These are phyloP conservation scores for Aspergillus intermedius DNA, from an alignment of 2,329 filamentous ascomycete genomes.

Conservation along the genomic window DNA sequence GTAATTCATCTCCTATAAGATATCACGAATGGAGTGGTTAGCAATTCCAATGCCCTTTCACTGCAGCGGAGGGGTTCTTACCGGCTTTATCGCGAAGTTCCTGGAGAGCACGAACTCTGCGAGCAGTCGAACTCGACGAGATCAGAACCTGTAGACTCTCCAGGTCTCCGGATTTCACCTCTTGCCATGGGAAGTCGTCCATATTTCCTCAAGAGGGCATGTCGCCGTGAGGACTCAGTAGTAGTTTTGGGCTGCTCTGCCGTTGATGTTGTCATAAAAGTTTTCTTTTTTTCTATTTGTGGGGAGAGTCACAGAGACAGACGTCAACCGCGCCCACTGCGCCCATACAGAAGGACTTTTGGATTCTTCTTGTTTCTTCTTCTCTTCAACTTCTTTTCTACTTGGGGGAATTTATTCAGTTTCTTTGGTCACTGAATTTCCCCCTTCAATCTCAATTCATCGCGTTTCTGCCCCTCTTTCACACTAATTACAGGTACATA, in stretches of 20 bases:
- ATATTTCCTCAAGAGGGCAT: constrained; percentile 32
- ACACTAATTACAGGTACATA: too few species aligned
- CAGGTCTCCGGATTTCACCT: constrained; percentile 37
- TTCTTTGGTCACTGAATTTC: constrained; percentile 1
- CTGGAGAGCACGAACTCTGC: constrained; percentile 35
- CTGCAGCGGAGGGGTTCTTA: constrained; percentile 14
- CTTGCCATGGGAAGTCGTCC: constrained; percentile 40
- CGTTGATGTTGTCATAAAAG: constrained; percentile 36
- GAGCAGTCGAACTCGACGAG: constrained; percentile 38
- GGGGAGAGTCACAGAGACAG: constrained; percentile 12
- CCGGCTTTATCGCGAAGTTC: constrained; percentile 41
- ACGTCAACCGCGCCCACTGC: constrained; percentile 10
- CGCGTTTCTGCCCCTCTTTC: neutral
- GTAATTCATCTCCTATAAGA: constrained; percentile 25
- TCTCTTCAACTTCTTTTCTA: neutral
- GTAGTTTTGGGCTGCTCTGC: constrained; percentile 13
- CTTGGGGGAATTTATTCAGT: neutral
- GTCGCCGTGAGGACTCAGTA: constrained; percentile 17
- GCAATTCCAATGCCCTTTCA: constrained; percentile 4
- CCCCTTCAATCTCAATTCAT: constrained; percentile 2
- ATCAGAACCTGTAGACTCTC: constrained; percentile 34
- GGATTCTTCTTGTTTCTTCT: neutral
- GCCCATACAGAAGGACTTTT: neutral
- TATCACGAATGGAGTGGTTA: constrained; percentile 8
- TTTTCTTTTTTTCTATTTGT: constrained; percentile 28